Evolutionary conservation across 352 stramenopile genomes (phyloP), one percentile per base, ranked within the genome.

Genomic region (Globisporangium megalacanthum): DNA sequence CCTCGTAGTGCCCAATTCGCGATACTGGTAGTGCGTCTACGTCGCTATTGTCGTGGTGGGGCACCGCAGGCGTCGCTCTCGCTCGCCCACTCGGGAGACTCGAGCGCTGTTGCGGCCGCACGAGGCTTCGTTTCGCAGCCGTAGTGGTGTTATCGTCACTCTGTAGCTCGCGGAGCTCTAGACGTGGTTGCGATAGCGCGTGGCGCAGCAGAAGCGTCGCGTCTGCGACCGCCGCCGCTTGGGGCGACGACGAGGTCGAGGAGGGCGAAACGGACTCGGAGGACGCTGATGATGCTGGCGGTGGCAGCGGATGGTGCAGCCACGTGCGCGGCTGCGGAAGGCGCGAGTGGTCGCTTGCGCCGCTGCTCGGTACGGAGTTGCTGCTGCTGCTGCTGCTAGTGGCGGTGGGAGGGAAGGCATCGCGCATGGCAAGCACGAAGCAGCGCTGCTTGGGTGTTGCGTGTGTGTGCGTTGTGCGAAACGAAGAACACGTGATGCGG

Each of bases 151-250:
- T 44, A 20, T 13, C 19, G 22, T 39, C 15, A 10, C 4, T 42
- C 9, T 35, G 25, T 22, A 69, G 62, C 7, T 69, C 62, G 10
- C 49, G 62, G 14, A 69, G 49, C 58, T 69, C 48, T 13, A 69
- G 33, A 10, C 60, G 59, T 33, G 62, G 62, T 13, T 58, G 62
- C 17, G 14, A 11, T 2, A 17, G 35, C 37, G 44, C 35, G 35
- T 39, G 6, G 2, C 6, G 22, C 44, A 49, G 44, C 19, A 64
- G 42, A 44, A 54, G 56, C 45, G 42, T 20, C 9, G 35, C 35
- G 25, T 52, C 39, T 10, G 50, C 41, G 33, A 57, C 31, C 8
- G 56, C 49, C 31, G 29, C 45, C 42, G 48, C 57, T 5, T 20
- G 44, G 17, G 57, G 51, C 33, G 57, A 58, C 42, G 57, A 58